These are phyloP conservation scores for Colletotrichum paranaense DNA, from an alignment of 2,329 filamentous ascomycete genomes.

Conservation along the genomic window DNA sequence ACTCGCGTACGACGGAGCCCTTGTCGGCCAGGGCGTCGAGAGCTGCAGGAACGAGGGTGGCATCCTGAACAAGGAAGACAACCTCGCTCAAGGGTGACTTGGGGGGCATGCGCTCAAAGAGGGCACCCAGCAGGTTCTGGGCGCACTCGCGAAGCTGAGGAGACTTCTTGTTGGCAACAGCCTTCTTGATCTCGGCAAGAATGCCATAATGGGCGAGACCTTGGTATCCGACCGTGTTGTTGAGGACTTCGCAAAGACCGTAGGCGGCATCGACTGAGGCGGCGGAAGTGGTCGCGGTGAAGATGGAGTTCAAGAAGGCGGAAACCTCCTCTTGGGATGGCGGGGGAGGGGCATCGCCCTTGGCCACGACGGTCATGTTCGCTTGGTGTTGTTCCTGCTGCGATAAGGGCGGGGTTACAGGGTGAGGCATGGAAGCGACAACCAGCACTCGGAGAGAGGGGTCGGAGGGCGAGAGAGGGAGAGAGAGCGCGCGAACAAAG, in stretches of 20 bases:
- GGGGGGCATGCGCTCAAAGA: constrained; percentile 89
- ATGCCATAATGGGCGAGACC: constrained; percentile 66
- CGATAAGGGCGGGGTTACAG: constrained; percentile 55
- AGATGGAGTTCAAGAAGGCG: constrained; percentile 73
- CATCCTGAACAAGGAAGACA: constrained; percentile 84
- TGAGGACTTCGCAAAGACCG: constrained; percentile 68
- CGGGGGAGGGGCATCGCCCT: constrained; percentile 61
- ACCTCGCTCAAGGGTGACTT: constrained; percentile 84
- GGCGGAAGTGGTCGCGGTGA: constrained; percentile 75
- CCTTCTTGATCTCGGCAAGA: constrained; percentile 72
- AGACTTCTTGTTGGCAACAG: constrained; percentile 93
- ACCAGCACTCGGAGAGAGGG: constrained; percentile 2
- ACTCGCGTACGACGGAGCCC: constrained; percentile 86
- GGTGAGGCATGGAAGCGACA: constrained; percentile 56
- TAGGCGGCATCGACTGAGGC: constrained; percentile 75
- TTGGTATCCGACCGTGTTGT: constrained; percentile 64
- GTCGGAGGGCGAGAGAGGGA: background rate
- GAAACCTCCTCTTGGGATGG: constrained; percentile 75
- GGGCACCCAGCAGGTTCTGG: constrained; percentile 92
- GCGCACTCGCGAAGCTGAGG: constrained; percentile 86
- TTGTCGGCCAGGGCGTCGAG: constrained; percentile 93
- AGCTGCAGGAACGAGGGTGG: constrained; percentile 76
- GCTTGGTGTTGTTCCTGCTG: constrained; percentile 38
- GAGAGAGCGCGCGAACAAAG: background rate
- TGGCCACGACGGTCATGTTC: constrained; percentile 52